These are phyloP conservation scores for Lactarius indigo DNA, from an alignment of 768 basidiomycete species.

Conservation along the genomic window DNA sequence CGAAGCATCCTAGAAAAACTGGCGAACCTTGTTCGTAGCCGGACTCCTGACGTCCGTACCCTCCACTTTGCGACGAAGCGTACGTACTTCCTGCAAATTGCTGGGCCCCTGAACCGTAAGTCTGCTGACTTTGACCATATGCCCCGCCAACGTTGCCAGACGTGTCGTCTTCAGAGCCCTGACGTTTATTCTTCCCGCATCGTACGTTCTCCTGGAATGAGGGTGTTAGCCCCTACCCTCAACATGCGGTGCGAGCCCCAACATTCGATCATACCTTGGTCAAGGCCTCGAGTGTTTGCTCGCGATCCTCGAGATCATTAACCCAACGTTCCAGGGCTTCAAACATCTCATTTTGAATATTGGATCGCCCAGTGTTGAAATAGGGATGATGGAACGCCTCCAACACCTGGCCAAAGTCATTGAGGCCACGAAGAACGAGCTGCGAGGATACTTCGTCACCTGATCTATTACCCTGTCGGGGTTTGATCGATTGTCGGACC, in stretches of 20 bases:
- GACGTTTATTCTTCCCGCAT: constrained; percentile 17
- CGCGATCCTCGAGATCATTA: constrained; percentile 44
- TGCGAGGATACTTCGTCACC: constrained; percentile 31
- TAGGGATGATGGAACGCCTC: constrained; percentile 71
- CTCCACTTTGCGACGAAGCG: not conserved
- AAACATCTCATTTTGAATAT: constrained; percentile 60
- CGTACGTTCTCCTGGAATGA: constrained; percentile 6
- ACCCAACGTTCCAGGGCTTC: constrained; percentile 53
- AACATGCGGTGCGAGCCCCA: not conserved
- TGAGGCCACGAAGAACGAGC: not conserved
- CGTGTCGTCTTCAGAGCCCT: constrained; percentile 12
- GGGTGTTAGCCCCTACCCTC: not conserved
- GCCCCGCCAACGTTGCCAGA: constrained; percentile 1
- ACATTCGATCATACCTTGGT: constrained; percentile 44
- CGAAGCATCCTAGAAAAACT: not conserved
- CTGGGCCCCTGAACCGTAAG: constrained; percentile 1
- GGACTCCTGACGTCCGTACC: not conserved
- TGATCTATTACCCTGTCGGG: constrained; percentile 44
- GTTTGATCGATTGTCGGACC: constrained; percentile 45
- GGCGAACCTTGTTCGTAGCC: not conserved
- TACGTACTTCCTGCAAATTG: not conserved
- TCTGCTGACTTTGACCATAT: not conserved
- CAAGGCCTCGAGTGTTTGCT: constrained; percentile 45
- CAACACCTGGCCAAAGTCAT: constrained; percentile 38
- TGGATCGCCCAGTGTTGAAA: constrained; percentile 50